These are phyloP conservation scores for Coniochaeta sp. DNA, from an alignment of 2,329 filamentous ascomycete species.

Conservation along the genomic window DNA sequence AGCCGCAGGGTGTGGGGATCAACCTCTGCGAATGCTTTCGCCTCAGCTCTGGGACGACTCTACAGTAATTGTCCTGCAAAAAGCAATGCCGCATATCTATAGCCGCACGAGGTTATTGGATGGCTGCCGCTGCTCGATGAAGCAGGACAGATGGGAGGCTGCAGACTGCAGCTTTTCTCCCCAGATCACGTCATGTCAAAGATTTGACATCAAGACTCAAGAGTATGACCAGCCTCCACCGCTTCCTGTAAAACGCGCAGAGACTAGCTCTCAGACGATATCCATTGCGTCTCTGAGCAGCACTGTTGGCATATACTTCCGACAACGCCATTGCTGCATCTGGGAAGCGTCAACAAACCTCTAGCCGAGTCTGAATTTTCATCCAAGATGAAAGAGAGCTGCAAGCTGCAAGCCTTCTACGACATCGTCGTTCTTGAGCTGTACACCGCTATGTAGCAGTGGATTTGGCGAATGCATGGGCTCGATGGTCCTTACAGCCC, in stretches of 20 bases:
- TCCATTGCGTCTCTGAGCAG: background rate
- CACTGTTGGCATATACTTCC: background rate
- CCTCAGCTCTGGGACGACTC: slow-evolving; percentile 4
- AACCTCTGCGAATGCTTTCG: slow-evolving; percentile 11
- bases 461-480: slow-evolving; percentile 2
- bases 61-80: background rate
- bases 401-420: slow-evolving; percentile 3
- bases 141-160: background rate
- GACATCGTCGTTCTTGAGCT: background rate
- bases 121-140: background rate
- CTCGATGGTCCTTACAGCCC: background rate
- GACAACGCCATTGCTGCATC: background rate
- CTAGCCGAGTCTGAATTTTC: background rate
- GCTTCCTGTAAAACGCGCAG: background rate
- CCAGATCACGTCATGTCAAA: background rate
- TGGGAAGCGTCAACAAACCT: background rate
- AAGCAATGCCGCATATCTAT: background rate
- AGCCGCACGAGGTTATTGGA: background rate
- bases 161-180: background rate
- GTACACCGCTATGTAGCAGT: slow-evolving; percentile 5
- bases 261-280: background rate
- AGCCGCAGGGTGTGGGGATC: slow-evolving; percentile 2
- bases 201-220: background rate
- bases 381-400: slow-evolving; percentile 2
- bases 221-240: background rate